Base-by-base conservation (phyloP, 768 basidiomycete genomes). In the Russula sp. region DNA sequence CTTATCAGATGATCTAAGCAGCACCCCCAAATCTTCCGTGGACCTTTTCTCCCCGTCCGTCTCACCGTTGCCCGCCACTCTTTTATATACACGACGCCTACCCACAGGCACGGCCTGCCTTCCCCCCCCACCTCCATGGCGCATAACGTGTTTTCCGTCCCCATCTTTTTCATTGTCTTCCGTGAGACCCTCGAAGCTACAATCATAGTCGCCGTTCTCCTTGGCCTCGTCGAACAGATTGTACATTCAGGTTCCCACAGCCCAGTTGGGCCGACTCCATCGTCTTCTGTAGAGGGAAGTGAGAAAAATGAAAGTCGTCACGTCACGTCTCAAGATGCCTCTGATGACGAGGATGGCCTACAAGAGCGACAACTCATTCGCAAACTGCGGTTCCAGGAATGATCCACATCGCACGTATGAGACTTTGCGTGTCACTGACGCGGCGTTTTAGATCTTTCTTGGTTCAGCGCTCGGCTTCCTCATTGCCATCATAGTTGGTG, bases 131-230 rank as follows among this genome's bases (percentile, higher is more conserved):
- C 61, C 59, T 66, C 66, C 59, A 92, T 93, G 90, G 76, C 80
- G 18, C 81, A 81, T 64, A 81, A 84, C 70, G 76, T 94, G 58
- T 97, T 97, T 75, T 90, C 89, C 60, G 81, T 95, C 59, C 85
- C 93, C 69, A 93, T 98, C 67, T 97, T 94, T 79, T 93, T 98
- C 81, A 93, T 97, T 75, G 85, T 95, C 75, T 93, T 96, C 73
- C 84, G 94, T 71, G 94, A 97, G 81, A 89, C 92, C 5, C 81
- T 97, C 65, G 94, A 97, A 78, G 90, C 93, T 5, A 85, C 84
- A 46, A 88, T 98, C 77, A 92, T 98, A 79, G 76, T 97, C 72
- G 90, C 92, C 7, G 92, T 96, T 60, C 83, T 98, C 51, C 86
- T 96, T 56, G 85, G 90, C 65, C 85, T 98, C 63, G 89, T 91